phyloP scores from a whole-genome alignment of 2,329 filamentous ascomycete genomes.

The Phialocephala subalpina region DNA sequence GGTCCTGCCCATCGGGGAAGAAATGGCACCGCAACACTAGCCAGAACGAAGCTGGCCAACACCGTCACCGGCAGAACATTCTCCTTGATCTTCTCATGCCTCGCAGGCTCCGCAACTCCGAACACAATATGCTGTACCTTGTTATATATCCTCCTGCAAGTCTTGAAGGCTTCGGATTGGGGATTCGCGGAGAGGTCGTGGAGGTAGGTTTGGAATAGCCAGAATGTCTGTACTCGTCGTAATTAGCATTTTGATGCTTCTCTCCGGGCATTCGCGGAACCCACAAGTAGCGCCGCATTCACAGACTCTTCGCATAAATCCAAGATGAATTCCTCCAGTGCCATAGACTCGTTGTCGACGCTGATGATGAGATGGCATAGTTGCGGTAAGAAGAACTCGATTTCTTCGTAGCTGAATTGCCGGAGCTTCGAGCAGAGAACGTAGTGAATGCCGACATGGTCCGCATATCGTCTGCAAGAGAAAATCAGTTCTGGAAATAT shows the following conservation, averaged over 20 bases:
- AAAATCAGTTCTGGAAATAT: conserved; percentile 14
- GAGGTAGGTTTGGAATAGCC: conserved; percentile 89
- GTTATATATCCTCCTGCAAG: conserved; percentile 84
- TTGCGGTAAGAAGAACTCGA: conserved; percentile 91
- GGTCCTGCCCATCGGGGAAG: conserved; percentile 82
- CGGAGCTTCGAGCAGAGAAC: conserved; percentile 88
- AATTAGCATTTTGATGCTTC: conserved; percentile 30
- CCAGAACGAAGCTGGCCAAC: conserved; percentile 81
- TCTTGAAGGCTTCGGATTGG: conserved; percentile 80
- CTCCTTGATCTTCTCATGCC: conserved; percentile 80
- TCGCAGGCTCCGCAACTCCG: conserved; percentile 72
- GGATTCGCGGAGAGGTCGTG: conserved; percentile 80
- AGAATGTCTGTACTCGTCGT: conserved; percentile 72
- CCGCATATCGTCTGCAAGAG: conserved; percentile 76
- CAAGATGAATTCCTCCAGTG: conserved; percentile 85
- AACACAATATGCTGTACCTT: conserved; percentile 90
- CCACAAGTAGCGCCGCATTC: conserved; percentile 81
- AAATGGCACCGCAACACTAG: conserved; percentile 77
- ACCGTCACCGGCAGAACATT: conserved; percentile 83
- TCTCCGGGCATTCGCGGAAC: conserved; percentile 44
- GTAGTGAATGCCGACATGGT: conserved; percentile 90
- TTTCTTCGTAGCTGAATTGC: conserved; percentile 89
- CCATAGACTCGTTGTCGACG: conserved; percentile 91
- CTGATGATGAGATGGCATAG: conserved; percentile 89
- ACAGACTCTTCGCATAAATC: conserved; percentile 89